Base-by-base conservation (phyloP, 129 eudicot genomes). In the Arctium minus region DNA sequence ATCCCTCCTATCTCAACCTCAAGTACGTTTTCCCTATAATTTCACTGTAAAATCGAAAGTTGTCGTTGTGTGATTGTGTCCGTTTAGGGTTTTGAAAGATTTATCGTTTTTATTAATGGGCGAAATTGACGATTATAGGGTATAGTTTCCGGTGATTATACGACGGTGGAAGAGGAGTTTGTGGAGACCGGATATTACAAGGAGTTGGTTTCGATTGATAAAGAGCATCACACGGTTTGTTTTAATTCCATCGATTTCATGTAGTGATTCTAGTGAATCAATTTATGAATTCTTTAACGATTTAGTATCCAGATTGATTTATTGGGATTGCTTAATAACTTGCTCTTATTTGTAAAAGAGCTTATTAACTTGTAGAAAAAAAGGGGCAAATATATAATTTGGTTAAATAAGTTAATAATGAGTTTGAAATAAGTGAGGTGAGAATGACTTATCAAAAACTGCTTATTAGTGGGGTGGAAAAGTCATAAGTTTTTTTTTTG, bases 121-220 rank as follows among this genome's bases (percentile, higher is more conserved):
- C 0, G 30, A 46, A 22, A 13, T 27, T 15, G 12, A 68, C 36
- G 11, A 11, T 46, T 38, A 10, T 74, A 86, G 92, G 82, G 76
- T 30, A 27, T 82, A 32, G 70, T 83, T 38, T 72, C 84, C 12
- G 88, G 75, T 32, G 50, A 62, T 65, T 70, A 67, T 68, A 17
- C 48, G 0, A 35, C 42, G 81, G 81, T 17, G 37, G 86, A 87
- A 73, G 91, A 91, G 0, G 96, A 91, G 75, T 91, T 89, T 62
- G 90, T 87, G 46, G 93, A 91, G 85, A 91, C 96, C 5, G 84
- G 80, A 75, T 91, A 91, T 70, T 91, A 89, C 88, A 86, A 84
- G 36, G 72, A 88, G 67, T 70, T 91, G 85, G 87, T 70, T 74
- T 87, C 91, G 0, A 82, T 91, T 38, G 93, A 91, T 42, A 91